Evolutionary conservation across 140 eudicot genomes (phyloP), one percentile per base, ranked within the genome.

Genomic region (Ambrosia hybrid): DNA sequence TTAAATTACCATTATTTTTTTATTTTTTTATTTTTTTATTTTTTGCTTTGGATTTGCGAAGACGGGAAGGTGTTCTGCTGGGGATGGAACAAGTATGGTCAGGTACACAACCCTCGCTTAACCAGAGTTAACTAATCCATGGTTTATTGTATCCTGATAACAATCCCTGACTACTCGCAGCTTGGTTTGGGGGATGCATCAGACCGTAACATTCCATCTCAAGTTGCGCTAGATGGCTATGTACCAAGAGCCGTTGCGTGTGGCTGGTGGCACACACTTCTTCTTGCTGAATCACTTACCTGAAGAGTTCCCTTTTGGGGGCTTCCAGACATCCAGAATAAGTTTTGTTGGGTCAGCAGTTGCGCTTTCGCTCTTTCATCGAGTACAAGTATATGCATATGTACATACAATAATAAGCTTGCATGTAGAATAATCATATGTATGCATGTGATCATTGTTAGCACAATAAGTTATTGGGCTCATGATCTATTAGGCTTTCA

Each of bases 21-120:
- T n/a, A n/a, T n/a, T 21, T 21, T 21, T 21, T 21, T 21, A 21
- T 21, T 21, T 21, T 21, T 21, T 0, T 21, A n/a, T 21, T 3
- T 48, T 58, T 58, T 30, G n/a, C 17, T 21, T 51, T 67, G 53
- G 9, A 72, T 36, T 53, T 0, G 5, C 83, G 83, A 60, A 92
- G 98, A 87, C 34, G 93, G 89, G 36, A 85, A 87, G 78, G 91
- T 82, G 64, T 93, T 89, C 74, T 82, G 98, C 78, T 93, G 98
- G 98, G 98, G 98, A 9, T 93, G 98, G 98, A 93, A 93, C 87
- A 93, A 93, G 85, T 93, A 93, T 73, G 98, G 98, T 21, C 98
- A 91, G 97, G 97, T 88, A 85, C 45, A 11, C 30, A 6, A 2
- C 36, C 2, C 3, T 69, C 48, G 4, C 36, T 34, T 52, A 69